phyloP scores from a whole-genome alignment of 176 grass and related monocot genomes.

The Phyllostachys edulis region DNA sequence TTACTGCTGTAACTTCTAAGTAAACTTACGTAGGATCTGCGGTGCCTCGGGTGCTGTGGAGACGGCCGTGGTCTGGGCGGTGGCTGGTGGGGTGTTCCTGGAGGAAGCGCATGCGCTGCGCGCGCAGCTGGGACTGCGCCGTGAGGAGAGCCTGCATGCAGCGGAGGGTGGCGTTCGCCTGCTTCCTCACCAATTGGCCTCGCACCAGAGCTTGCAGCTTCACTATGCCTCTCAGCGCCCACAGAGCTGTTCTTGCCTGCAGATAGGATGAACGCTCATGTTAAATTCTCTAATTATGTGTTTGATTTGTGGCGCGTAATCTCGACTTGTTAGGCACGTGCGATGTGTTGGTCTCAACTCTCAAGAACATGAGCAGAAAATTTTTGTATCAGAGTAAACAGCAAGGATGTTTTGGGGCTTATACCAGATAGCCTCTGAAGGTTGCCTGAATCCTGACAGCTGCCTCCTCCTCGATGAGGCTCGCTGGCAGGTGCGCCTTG shows the following conservation, averaged over 20 bases:
- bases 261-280: not conserved
- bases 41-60: constrained; percentile 53
- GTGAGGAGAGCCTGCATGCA: constrained; percentile 80
- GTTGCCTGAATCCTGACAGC: constrained; percentile 74
- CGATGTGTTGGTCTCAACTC: not conserved
- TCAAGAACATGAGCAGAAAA: not conserved
- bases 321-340: not conserved
- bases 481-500: constrained; percentile 2
- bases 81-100: constrained; percentile 37
- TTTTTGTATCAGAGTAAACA: not conserved
- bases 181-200: constrained; percentile 82
- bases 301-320: not conserved
- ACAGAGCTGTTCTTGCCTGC: constrained; percentile 79
- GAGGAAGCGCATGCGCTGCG: constrained; percentile 45
- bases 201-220: constrained; percentile 84
- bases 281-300: not conserved
- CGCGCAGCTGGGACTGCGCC: constrained; percentile 65
- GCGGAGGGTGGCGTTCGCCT: constrained; percentile 69
- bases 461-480: constrained; percentile 44
- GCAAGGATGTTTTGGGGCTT: not conserved
- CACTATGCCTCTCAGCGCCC: constrained; percentile 81
- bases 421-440: constrained; percentile 85
- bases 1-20: not conserved
- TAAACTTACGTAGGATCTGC: constrained; percentile 52
- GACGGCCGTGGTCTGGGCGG: constrained; percentile 49